phyloP scores from a whole-genome alignment of 306 rosid genomes.

The Vigna mungo region DNA sequence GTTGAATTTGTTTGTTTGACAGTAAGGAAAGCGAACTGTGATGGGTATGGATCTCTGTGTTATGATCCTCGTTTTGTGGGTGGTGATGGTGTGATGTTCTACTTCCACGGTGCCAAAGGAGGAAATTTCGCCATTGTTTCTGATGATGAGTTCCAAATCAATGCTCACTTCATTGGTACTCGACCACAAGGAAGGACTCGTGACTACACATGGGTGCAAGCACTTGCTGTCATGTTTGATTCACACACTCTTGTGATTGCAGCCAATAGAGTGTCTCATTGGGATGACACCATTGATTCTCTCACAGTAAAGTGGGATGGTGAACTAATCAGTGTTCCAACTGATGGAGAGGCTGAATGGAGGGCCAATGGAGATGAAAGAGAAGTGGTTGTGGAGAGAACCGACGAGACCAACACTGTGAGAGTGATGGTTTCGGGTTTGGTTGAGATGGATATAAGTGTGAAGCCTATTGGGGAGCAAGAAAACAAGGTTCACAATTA shows the following conservation, averaged over 20 bases:
- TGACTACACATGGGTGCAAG: constrained; percentile 88
- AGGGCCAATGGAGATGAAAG: constrained; percentile 53
- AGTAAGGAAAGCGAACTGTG: constrained; percentile 74
- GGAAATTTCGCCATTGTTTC: constrained; percentile 77
- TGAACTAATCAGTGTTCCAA: constrained; percentile 49
- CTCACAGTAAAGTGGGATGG: constrained; percentile 73
- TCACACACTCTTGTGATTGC: constrained; percentile 71
- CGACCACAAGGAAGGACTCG: constrained; percentile 80
- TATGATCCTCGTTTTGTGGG: constrained; percentile 88
- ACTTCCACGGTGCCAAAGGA: constrained; percentile 82
- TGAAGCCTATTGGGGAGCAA: constrained; percentile 66
- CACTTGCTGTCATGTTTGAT: constrained; percentile 70
- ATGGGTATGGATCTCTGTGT: constrained; percentile 79
- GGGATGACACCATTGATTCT: constrained; percentile 67
- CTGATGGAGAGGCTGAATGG: constrained; percentile 71
- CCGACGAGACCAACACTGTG: constrained; percentile 64
- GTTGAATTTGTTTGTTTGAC: constrained; percentile 36
- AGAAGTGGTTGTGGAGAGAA: constrained; percentile 73
- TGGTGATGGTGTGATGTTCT: constrained; percentile 86
- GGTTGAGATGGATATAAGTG: constrained; percentile 66
- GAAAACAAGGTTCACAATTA: constrained; percentile 81
- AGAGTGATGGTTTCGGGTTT: constrained; percentile 66
- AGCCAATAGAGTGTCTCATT: constrained; percentile 67
- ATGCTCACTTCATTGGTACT: constrained; percentile 79
- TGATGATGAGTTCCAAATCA: constrained; percentile 68